A percentile compares a stretch with the other conserved stretches of the same genome.
Evolutionary conservation across 805 yeast genomes (phyloP).

Genomic region (Kluyveromyces siamensis): DNA sequence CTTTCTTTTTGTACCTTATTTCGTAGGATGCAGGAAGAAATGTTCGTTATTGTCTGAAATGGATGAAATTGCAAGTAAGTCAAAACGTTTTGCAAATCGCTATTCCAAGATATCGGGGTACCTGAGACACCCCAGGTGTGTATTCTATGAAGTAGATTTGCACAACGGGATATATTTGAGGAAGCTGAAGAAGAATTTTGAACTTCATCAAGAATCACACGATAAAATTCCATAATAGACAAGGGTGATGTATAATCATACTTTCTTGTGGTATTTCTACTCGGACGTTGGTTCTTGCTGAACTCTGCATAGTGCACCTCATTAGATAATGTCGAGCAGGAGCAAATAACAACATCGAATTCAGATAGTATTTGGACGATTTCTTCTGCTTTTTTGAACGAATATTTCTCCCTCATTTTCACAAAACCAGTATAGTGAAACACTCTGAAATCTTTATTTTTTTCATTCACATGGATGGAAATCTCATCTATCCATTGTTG

Average conservation of each 20-base stretch:
- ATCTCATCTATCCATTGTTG: constrained; percentile 85
- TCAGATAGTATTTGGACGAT: constrained; percentile 46
- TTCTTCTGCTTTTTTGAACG: constrained; percentile 13
- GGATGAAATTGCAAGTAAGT: constrained; percentile 63
- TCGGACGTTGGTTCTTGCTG: constrained; percentile 38
- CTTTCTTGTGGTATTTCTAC: constrained; percentile 23
- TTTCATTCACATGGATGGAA: constrained; percentile 24
- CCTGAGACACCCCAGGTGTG: constrained; percentile 99
- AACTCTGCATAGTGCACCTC: constrained; percentile 77
- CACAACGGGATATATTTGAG: constrained; percentile 72
- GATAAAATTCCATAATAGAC: constrained; percentile 75
- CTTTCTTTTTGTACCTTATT: constrained; percentile 5
- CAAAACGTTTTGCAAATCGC: constrained; percentile 64
- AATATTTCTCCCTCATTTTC: constrained; percentile 25
- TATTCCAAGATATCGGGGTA: constrained; percentile 67
- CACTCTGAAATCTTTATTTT: constrained; percentile 40
- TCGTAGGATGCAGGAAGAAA: constrained; percentile 8
- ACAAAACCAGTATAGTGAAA: constrained; percentile 55
- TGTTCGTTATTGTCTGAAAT: constrained; percentile 33
- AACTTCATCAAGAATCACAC: constrained; percentile 87
- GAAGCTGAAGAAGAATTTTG: constrained; percentile 75
- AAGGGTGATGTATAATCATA: constrained; percentile 72
- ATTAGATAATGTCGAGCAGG: constrained; percentile 59
- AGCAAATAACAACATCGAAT: constrained; percentile 72
- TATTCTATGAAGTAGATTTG: constrained; percentile 67